phyloP scores from a whole-genome alignment of 2,329 filamentous ascomycete species.

The Aphanoascus verrucosus region DNA sequence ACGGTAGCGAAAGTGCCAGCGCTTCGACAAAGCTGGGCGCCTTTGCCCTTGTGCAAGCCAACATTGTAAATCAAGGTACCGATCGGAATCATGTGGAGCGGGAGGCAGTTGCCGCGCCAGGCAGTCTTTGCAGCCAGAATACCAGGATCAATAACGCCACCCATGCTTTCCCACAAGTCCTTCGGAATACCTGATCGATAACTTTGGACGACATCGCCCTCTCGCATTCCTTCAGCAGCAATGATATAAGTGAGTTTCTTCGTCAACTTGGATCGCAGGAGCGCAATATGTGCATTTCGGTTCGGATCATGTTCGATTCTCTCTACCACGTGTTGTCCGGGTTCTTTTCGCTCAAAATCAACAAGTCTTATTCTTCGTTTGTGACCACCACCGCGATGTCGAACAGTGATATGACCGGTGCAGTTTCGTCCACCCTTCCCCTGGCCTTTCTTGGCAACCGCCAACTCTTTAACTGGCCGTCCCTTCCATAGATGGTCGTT shows the following conservation, averaged over 20 bases:
- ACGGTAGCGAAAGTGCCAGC: constrained; percentile 87
- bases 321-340: constrained; percentile 79
- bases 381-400: constrained; percentile 83
- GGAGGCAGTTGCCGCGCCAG: constrained; percentile 87
- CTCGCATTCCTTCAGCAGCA: constrained; percentile 86
- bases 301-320: constrained; percentile 94
- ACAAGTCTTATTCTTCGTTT: constrained; percentile 86
- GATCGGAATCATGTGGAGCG: constrained; percentile 88
- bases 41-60: constrained; percentile 58
- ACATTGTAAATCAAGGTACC: constrained; percentile 91
- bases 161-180: constrained; percentile 82
- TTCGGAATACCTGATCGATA: constrained; percentile 82
- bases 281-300: constrained; percentile 82
- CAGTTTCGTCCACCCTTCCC: constrained; percentile 87
- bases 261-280: constrained; percentile 65
- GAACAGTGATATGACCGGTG: constrained; percentile 71
- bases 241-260: constrained; percentile 79
- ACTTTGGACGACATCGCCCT: constrained; percentile 84
- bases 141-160: constrained; percentile 84
- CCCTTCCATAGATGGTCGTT: constrained; percentile 98
- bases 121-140: constrained; percentile 90
- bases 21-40: constrained; percentile 85
- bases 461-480: constrained; percentile 68
- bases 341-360: constrained; percentile 69
- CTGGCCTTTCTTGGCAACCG: constrained; percentile 85